Evolutionary conservation across 75 land plant genomes (phyloP), one percentile per base, ranked within the genome.

Genomic region (Azolla pinnata): DNA sequence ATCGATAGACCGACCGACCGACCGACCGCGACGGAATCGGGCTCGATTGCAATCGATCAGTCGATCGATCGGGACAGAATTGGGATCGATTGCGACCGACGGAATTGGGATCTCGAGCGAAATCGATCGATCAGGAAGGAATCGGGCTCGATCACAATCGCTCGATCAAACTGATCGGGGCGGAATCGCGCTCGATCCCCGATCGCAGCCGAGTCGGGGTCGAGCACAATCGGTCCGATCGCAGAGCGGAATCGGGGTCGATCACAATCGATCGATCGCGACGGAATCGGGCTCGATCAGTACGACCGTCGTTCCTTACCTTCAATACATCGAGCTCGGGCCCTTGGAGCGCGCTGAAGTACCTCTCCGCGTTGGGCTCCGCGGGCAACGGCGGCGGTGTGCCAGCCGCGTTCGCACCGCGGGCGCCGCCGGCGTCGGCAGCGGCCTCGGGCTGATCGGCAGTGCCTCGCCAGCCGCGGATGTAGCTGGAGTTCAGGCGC

Each of bases 281-380:
- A 7, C 18, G 8, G 8, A 7, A 19, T 20, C 17, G 24, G n/a
- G 23, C 23, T 5, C 8, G 18, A 50, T 18, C 8, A 50, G n/a
- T 50, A 18, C 18, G 17, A 54, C 4, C 10, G 23, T 20, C 17
- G 16, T 19, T 29, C 20, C 71, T 44, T 69, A 88, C 93, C 82
- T 61, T 66, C 1, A 84, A 81, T 24, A 72, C 76, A 2, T 88
- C 93, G 31, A 88, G 44, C 62, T 88, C 93, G 19, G 93, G 93
- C 7, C 93, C 93, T 65, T 81, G 69, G n/a, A 88, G 67, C 2
- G 93, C 88, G 81, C 79, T 82, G 53, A 84, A 81, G 66, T 75
- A 88, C 2, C 93, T 73, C 1, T 72, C 71, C 0, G 71, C 87
- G 16, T 82, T 64, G n/a, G n/a, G n/a, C n/a, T n/a, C n/a, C n/a